Percentiles rank a stretch among this genome's conserved stretches.
These are phyloP conservation scores for Penicillium arizonense DNA, from an alignment of 495 filamentous ascomycete species.

Conservation along the genomic window DNA sequence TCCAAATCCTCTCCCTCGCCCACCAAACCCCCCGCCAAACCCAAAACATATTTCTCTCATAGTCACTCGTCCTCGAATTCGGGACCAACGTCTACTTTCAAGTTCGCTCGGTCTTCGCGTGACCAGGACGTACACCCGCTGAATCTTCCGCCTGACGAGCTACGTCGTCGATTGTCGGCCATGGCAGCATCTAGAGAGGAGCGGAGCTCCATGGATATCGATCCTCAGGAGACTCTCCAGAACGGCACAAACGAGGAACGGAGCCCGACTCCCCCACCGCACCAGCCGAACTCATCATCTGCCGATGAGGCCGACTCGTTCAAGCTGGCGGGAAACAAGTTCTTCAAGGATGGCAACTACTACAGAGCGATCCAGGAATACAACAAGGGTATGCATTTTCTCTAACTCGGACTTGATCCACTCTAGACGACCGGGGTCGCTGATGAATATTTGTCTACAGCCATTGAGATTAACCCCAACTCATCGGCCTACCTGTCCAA, in stretches of 20 bases:
- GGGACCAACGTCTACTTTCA: slow-evolving; percentile 9
- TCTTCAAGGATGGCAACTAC: slow-evolving; percentile 91
- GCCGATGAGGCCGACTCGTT: slow-evolving; percentile 76
- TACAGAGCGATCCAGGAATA: slow-evolving; percentile 84
- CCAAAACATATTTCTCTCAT: slow-evolving; percentile 31
- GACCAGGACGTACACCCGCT: slow-evolving; percentile 77
- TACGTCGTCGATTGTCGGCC: slow-evolving; percentile 65
- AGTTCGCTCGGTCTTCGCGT: slow-evolving; percentile 45
- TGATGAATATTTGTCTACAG: slow-evolving; percentile 41
- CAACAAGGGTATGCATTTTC: slow-evolving; percentile 70
- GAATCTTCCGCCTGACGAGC: slow-evolving; percentile 83
- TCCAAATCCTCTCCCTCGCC: slow-evolving; percentile 19
- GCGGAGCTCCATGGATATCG: slow-evolving; percentile 75
- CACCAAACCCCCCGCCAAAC: slow-evolving; percentile 24
- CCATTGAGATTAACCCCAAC: slow-evolving; percentile 65
- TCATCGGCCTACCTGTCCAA: slow-evolving; percentile 92
- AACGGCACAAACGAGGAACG: slow-evolving; percentile 44
- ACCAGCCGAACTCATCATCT: slow-evolving; percentile 57
- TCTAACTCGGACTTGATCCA: background rate
- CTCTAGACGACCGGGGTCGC: slow-evolving; percentile 2
- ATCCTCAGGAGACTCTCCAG: slow-evolving; percentile 53
- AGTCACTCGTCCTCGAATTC: slow-evolving; percentile 33
- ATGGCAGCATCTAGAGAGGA: slow-evolving; percentile 64
- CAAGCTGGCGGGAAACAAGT: slow-evolving; percentile 93
- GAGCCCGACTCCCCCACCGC: slow-evolving; percentile 78